Evolutionary conservation across 208 protist species (phyloP).

Genomic region (Leishmania guyanensis): DNA sequence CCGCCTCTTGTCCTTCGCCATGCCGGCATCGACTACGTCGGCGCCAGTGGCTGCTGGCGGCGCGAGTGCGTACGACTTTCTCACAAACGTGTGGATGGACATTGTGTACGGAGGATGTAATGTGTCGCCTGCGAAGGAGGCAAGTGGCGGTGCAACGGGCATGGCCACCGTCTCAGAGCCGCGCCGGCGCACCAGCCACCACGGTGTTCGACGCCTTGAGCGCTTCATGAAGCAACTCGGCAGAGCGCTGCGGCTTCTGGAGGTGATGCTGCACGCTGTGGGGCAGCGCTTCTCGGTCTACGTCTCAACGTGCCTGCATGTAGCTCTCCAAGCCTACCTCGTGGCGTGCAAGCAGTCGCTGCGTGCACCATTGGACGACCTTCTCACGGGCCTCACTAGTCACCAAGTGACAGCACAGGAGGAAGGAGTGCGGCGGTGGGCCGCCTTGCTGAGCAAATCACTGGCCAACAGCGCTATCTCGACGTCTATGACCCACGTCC

Average conservation of each 20-base stretch:
- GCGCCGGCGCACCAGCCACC: constrained; percentile 21
- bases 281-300: constrained; percentile 70
- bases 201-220: constrained; percentile 56
- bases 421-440: constrained; percentile 28
- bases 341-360: constrained; percentile 70
- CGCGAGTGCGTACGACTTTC: constrained; percentile 21
- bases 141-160: not conserved
- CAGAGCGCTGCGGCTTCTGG: constrained; percentile 62
- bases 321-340: constrained; percentile 79
- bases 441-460: constrained; percentile 25
- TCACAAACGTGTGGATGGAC: constrained; percentile 33
- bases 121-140: constrained; percentile 11
- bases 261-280: constrained; percentile 65
- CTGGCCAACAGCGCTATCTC: constrained; percentile 49
- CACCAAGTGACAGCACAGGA: constrained; percentile 6
- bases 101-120: constrained; percentile 33
- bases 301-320: constrained; percentile 58
- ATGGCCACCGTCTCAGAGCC: constrained; percentile 4
- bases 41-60: constrained; percentile 1
- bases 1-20: constrained; percentile 61
- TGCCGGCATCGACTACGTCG: constrained; percentile 21
- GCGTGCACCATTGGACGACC: constrained; percentile 27
- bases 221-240: constrained; percentile 60
- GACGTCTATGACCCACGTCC: constrained; percentile 49
- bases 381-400: constrained; percentile 9